Evolutionary conservation across 129 eudicot species (phyloP), one percentile per base, ranked within the genome.

Genomic region (Helianthus tuberosus): DNA sequence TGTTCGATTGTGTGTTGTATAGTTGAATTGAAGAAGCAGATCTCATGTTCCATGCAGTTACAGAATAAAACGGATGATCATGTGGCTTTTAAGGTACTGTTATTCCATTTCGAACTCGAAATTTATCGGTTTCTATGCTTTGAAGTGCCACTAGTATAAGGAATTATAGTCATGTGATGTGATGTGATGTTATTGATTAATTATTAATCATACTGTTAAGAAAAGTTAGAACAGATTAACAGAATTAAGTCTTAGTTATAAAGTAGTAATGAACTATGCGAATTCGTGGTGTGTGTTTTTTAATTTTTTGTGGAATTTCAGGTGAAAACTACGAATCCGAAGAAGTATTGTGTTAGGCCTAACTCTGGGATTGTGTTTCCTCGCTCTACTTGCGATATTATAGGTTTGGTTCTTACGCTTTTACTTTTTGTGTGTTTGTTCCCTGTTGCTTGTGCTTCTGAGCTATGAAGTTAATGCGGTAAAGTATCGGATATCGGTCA

Each of bases 1-100:
- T 27, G 64, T 63, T 41, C 36, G 50, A 58, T 41, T 25, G 2
- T 27, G 32, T 27, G 32, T 50, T 47, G 46, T 43, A 16, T 66
- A 91, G 97, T 91, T 67, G 97, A 91, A 84, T 79, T 91, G 91
- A 87, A 82, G 91, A 91, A 91, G 80, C 97, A 91, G 97, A 84
- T 88, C 89, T 77, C 89, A 41, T 87, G 94, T 77, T 85, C 93
- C 68, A 76, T 91, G 97, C 86, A 77, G 63, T 77, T 91, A 63
- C 73, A 81, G 66, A 91, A 91, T 79, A 88, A 83, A 69, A 80
- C 90, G 6, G 80, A 83, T 61, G 75, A 85, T 46, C 77, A 86
- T 86, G 96, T 91, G 8, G 97, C 97, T n/a, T 91, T 91, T 44
- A 91, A 91, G 97, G 97, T 91, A 86, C 29, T 66, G 32, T 52